Conservation (phyloP, 495 filamentous ascomycete species). For the Neurospora cerealis region DNA sequence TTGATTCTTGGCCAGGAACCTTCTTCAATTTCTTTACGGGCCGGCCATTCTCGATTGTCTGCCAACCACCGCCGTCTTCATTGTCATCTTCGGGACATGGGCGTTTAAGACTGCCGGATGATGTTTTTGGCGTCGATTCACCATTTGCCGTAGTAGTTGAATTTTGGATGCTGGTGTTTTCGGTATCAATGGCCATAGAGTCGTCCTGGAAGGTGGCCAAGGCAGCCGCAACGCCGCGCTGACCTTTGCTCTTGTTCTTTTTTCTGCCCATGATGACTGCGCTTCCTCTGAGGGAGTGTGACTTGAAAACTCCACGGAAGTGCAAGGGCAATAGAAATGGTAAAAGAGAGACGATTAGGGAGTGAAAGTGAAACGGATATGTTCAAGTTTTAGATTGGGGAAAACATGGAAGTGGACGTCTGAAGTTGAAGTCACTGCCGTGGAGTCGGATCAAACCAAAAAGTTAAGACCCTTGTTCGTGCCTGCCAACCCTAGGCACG, state of each 20-base stretch:
- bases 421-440: not conserved
- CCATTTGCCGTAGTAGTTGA: not conserved
- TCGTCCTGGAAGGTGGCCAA: conserved; percentile 3
- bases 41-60: conserved; percentile 38
- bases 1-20: conserved; percentile 35
- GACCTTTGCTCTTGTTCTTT: conserved; percentile 13
- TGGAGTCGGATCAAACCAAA: not conserved
- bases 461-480: not conserved
- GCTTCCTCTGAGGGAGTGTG: not conserved
- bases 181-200: not conserved
- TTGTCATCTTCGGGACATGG: conserved; percentile 31
- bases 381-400: not conserved
- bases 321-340: not conserved
- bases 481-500: not conserved
- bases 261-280: conserved; percentile 17
- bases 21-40: conserved; percentile 50
- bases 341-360: not conserved
- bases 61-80: conserved; percentile 30
- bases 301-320: not conserved
- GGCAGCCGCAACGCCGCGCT: conserved; percentile 3
- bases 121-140: conserved; percentile 7
- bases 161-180: not conserved
- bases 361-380: not conserved
- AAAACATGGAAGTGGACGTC: not conserved
- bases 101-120: conserved; percentile 27